phyloP scores from a whole-genome alignment of 2,329 filamentous ascomycete species.

The Fusarium sp. region DNA sequence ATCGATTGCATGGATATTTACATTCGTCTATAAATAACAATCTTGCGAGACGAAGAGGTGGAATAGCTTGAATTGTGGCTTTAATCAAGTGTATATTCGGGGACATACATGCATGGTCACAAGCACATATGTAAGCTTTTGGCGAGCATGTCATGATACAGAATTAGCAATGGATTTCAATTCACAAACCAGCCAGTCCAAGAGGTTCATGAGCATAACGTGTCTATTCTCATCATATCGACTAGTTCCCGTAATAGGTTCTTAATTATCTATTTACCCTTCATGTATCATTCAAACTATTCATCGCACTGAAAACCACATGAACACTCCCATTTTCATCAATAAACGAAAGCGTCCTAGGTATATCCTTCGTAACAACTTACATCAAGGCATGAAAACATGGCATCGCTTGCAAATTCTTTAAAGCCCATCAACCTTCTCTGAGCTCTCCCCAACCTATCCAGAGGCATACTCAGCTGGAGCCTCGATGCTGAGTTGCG shows the following conservation, averaged over 20 bases:
- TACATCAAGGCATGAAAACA: conserved; percentile 45
- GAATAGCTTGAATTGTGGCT: neutral
- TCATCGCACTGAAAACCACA: conserved; percentile 34
- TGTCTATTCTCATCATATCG: conserved; percentile 41
- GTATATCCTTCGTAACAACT: conserved; percentile 49
- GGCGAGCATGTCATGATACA: conserved; percentile 7
- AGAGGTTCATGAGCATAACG: conserved; percentile 20
- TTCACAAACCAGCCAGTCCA: conserved; percentile 2
- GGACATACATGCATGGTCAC: conserved; percentile 1
- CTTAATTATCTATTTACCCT: conserved; percentile 44
- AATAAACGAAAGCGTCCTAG: conserved; percentile 44
- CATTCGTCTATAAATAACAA: conserved; percentile 73
- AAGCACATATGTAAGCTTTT: neutral
- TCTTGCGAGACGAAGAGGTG: neutral
- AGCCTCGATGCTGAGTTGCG: conserved; percentile 1
- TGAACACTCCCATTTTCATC: conserved; percentile 37
- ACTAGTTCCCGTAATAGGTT: conserved; percentile 27
- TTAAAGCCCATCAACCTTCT: conserved; percentile 37
- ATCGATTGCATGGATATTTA: conserved; percentile 92
- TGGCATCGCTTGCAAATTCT: conserved; percentile 24
- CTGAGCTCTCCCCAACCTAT: conserved; percentile 5
- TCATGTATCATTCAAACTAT: conserved; percentile 44
- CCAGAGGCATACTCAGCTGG: conserved; percentile 6
- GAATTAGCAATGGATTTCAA: conserved; percentile 15
- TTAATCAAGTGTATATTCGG: conserved; percentile 21